Base-by-base conservation (phyloP, 306 rosid species). In the Carpinus viminea region DNA sequence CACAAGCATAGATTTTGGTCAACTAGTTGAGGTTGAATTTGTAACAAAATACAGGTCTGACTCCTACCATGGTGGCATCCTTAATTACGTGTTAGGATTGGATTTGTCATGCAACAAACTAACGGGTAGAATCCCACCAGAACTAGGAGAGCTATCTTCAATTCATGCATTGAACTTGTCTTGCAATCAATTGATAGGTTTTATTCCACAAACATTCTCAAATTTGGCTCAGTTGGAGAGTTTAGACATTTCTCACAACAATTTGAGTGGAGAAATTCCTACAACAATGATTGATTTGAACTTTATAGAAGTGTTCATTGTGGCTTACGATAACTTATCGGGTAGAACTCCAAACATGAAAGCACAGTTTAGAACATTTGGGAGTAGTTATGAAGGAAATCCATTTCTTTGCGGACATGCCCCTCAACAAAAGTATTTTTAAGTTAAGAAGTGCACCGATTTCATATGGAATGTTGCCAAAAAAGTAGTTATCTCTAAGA, bases 171-270 rank as follows among this genome's bases (percentile, higher is more conserved):
- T 76, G 46, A 59, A 78, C 57, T 61, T 78, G 13, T 78, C 82
- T 0, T 28, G 47, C 71, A 78, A 78, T 48, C 7, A 31, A n/a
- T n/a, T 79, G 21, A n/a, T 0, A 7, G 82, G 73, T 70, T 60
- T 12, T 1, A 72, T 78, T 48, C 72, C 82, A 7, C 10, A 54
- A n/a, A 8, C 13, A 5, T 28, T 71, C 16, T 72, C 38, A 9
- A 61, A 20, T n/a, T 36, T 78, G 31, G 57, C 18, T 5, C 5
- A 7, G 1, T 21, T 78, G 24, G 82, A 78, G 28, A 78, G 76
- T 5, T 78, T 71, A 41, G 77, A 71, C 43, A 61, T 71, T 18
- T 79, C 77, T 13, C 48, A 51, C 70, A 79, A 79, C 31, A 20
- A 2, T 6, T 78, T 69, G 75, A 56, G 20, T n/a, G 81, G 81